Evolutionary conservation across 2,329 filamentous ascomycete genomes (phyloP), one percentile per base, ranked within the genome.

Genomic region (Ophiostoma populinum): DNA sequence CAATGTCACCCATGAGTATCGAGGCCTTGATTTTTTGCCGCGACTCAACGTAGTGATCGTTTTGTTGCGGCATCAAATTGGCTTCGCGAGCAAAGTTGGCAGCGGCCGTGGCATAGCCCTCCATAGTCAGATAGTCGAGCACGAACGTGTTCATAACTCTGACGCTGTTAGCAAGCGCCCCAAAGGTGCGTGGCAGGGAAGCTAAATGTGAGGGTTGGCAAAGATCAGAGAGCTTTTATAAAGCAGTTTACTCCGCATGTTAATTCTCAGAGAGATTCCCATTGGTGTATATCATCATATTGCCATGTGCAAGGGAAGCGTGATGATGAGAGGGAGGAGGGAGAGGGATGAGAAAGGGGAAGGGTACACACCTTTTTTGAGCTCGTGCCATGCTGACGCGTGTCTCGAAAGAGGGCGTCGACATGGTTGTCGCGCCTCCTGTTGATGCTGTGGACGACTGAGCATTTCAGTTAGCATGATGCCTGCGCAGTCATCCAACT

Each of bases 261-360:
- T 61, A 63, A 72, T 67, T 69, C 81, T 95, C 82, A 80, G 90
- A 98, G 92, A 98, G 90, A 98, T 98, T 98, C 90, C 90, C 90
- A 98, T 93, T 92, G 75, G 67, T 67, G 61, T 61, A 67, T 64
- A 81, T 92, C 86, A 92, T 92, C 65, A 73, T 63, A 48, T 61
- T 51, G 48, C 50, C 54, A 47, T 25, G 50, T 30, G 26, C 20
- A 12, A 16, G 25, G 16, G 37, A 32, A 17, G 8, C 18, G 31
- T 36, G 21, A 36, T 15, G 32, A 10, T 28, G 24, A 20, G 34
- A 35, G n/a, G n/a, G n/a, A n/a, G n/a, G n/a, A n/a, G n/a, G n/a
- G n/a, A n/a, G n/a, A n/a, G n/a, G n/a, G n/a, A n/a, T n/a, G n/a
- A n/a, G n/a, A n/a, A n/a, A 34, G 19, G 40, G 32, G 16, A 37